Evolutionary conservation across 2,329 filamentous ascomycete genomes (phyloP), one percentile per base, ranked within the genome.

Genomic region (Phaeosphaeria sp.): DNA sequence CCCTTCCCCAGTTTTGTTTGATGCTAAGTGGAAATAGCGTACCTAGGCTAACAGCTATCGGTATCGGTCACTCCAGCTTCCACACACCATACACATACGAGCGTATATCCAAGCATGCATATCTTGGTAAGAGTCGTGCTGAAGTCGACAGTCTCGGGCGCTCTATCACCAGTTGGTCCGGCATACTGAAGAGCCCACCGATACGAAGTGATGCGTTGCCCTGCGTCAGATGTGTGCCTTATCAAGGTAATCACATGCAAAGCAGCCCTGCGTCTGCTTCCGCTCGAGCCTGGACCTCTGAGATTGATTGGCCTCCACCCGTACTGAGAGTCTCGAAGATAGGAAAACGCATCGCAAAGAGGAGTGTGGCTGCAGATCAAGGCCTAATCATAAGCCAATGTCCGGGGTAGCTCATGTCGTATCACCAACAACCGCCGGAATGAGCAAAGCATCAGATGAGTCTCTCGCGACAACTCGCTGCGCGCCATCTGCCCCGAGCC

Each of bases 401-500:
- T 42, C 21, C 45, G 21, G 27, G 25, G 22, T 20, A 22, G 17
- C 33, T 55, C 49, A 51, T 56, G 49, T 21, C 45, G 51, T 61
- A 47, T 6, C 45, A 57, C n/a, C 49, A 40, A 25, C 20, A 27
- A 9, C 42, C 50, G 39, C 24, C 11, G 15, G 25, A 33, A 20
- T 17, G 13, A 57, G 39, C 21, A 44, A 36, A 40, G 22, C 47
- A 49, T 56, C 47, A 61, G 62, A 65, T 61, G 61, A 64, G 58
- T 55, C 58, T 59, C 55, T 36, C 22, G 55, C 52, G 49, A 53
- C 49, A 65, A 53, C 52, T 55, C 33, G 60, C 55, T 46, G 57
- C 57, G 51, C 54, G 45, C 63, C 45, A 22, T 15, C 40, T 27
- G 36, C 11, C 17, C 43, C 20, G 20, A 18, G 49, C 15, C 43